phyloP scores from a whole-genome alignment of 108 stramenopile genomes.

The Cyclotella sp. region DNA sequence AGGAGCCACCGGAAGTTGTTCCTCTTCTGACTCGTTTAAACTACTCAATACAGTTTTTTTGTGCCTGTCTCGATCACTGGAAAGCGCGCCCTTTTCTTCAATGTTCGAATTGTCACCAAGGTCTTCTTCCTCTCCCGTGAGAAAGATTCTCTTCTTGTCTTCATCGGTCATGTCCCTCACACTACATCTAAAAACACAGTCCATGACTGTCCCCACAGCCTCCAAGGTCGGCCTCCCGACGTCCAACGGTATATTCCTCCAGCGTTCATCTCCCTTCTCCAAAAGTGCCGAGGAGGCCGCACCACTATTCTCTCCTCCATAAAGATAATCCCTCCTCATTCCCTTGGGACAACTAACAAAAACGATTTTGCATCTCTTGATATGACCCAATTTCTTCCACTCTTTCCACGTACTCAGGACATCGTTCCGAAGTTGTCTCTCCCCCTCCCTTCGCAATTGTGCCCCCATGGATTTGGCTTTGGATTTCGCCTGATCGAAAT shows the following conservation, averaged over 20 bases:
- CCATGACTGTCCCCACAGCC: conserved; percentile 43
- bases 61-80: too few species aligned
- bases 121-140: conserved; percentile 6
- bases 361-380: conserved; percentile 47
- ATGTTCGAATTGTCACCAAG: neutral
- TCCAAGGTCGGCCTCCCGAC: conserved; percentile 77
- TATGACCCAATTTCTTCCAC: conserved; percentile 63
- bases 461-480: conserved; percentile 85
- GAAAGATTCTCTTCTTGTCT: conserved; percentile 1
- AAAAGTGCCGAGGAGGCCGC: conserved; percentile 22
- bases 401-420: conserved; percentile 56
- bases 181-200: conserved; percentile 39
- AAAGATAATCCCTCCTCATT: conserved; percentile 55
- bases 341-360: conserved; percentile 52
- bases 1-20: conserved; percentile 17
- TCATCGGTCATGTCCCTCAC: conserved; percentile 34
- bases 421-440: conserved; percentile 70
- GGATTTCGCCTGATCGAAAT: conserved; percentile 60
- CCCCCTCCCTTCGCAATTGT: conserved; percentile 85
- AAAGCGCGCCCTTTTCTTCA: too few species aligned
- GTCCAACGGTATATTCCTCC: conserved; percentile 82
- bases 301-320: conserved; percentile 14
- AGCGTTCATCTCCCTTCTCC: conserved; percentile 50
- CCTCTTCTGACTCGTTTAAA: neutral
- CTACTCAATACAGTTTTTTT: neutral